Base-by-base conservation (phyloP, 2,329 filamentous ascomycete genomes). In the Talaromyces sp. region DNA sequence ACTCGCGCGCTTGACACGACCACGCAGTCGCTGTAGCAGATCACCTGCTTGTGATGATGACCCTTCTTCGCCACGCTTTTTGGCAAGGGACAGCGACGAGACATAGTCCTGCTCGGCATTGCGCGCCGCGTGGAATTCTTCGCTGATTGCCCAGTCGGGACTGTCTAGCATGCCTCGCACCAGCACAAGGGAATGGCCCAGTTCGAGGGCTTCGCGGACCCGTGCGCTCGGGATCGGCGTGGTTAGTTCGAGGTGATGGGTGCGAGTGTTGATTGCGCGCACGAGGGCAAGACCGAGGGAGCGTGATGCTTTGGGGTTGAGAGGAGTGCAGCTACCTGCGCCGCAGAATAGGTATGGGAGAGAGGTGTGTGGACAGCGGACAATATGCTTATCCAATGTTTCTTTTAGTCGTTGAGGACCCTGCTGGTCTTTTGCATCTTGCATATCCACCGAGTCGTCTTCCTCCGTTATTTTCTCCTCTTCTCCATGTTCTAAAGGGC, bases 341-440 rank as follows among this genome's bases (percentile, higher is more conserved):
- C 74, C 72, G 28, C 74, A 64, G 36, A 77, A 72, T 53, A 85
- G 75, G 67, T 84, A 85, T 0, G 84, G 84, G 17, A 86, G 74
- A 5, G 71, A 69, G 64, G 78, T 76, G 55, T 68, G 67, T 17
- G 70, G 63, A 1, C 81, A 82, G 49, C 78, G 75, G 5, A 73
- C 71, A 33, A 83, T 68, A 30, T 64, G 67, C 2, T 63, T 55
- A 42, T 65, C 58, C 27, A 69, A 33, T 22, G 57, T 27, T 11
- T 64, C 13, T 4, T 61, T 55, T 30, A 58, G 42, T 28, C 11
- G 49, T 59, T 61, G 52, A 11, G 19, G 6, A 19, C 15, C 15
- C 5, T 15, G 33, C 4, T 36, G 33, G 19, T 47, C 44, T 7
- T 47, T 22, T 47, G 44, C n/a, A 19, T 63, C 61, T 27, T 64